Evolutionary conservation across 1,284 basidiomycete species (phyloP).

Genomic region (Pseudozyma pruni): DNA sequence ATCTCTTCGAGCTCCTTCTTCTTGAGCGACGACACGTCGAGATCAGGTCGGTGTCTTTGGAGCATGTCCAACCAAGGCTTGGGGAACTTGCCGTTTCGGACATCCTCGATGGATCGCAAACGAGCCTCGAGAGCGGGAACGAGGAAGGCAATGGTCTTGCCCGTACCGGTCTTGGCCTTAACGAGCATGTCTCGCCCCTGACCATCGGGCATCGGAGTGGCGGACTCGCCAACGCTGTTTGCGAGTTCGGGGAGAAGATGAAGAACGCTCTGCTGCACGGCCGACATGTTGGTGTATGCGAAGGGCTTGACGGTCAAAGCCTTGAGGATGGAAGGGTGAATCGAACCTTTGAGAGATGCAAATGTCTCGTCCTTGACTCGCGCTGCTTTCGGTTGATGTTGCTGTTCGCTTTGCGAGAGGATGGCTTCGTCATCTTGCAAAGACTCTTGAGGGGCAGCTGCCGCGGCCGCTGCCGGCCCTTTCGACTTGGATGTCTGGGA

Average conservation of each 20-base stretch:
- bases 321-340: constrained; percentile 49
- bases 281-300: constrained; percentile 79
- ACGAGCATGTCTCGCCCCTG: constrained; percentile 66
- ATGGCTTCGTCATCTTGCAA: neutral
- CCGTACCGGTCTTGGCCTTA: constrained; percentile 68
- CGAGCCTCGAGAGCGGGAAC: constrained; percentile 66
- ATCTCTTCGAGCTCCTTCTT: constrained; percentile 41
- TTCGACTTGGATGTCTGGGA: constrained; percentile 20
- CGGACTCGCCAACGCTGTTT: constrained; percentile 19
- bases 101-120: constrained; percentile 58
- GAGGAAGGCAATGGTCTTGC: constrained; percentile 68
- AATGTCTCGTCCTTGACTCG: constrained; percentile 45
- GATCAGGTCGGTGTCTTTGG: constrained; percentile 60
- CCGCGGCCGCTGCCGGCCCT: constrained; percentile 19
- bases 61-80: constrained; percentile 48
- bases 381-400: neutral
- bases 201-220: constrained; percentile 49
- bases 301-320: constrained; percentile 74
- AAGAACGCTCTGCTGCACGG: constrained; percentile 85
- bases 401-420: neutral
- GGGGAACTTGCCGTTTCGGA: constrained; percentile 39
- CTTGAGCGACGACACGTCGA: constrained; percentile 48
- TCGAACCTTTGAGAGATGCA: constrained; percentile 51
- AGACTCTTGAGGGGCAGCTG: neutral
- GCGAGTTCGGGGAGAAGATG: constrained; percentile 71